Base-by-base conservation (phyloP, 2,329 filamentous ascomycete species). In the Fusarium brachygibbosum region DNA sequence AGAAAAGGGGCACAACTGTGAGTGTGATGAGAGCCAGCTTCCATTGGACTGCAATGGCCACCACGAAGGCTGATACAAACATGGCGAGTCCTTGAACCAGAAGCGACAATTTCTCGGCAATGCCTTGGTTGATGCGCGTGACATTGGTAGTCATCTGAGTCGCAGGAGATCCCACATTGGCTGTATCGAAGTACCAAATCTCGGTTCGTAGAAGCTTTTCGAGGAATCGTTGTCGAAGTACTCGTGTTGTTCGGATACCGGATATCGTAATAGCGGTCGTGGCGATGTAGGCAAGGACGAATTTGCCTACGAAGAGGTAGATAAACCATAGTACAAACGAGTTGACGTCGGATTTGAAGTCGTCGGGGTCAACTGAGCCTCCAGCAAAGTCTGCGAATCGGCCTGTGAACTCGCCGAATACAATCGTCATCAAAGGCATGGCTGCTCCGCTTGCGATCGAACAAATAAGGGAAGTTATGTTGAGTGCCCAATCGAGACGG, bases 1-100 rank as follows among this genome's bases (percentile, higher is more conserved):
- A 41, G 28, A 74, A 74, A 17, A 73, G 41, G 6, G 74, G 76
- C 9, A 75, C 75, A n/a, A 78, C 69, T 35, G 74, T 76, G 8
- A 74, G 41, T 57, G 64, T 75, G 52, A 83, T 81, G 4, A 83
- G 72, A 0, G 82, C 82, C 7, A 82, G 72, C 69, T 82, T 80
- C 79, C 80, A 83, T 17, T 82, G 78, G 2, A 75, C 77, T 8
- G 75, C 51, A 57, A 82, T 78, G 12, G 81, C 79, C 34, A 80
- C 77, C 60, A 79, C 68, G 59, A 81, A 79, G 3, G 79, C 74
- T 23, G 80, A 68, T 12, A 79, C 52, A 69, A 82, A 77, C 41
- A 80, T 77, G 2, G 80, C 70, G 1, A 79, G 52, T 6, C 74
- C 77, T 40, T 82, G 80, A 13, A 82, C 71, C 1, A 77, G 74